phyloP scores from a whole-genome alignment of 768 basidiomycete species.

The Podaxis sp. region DNA sequence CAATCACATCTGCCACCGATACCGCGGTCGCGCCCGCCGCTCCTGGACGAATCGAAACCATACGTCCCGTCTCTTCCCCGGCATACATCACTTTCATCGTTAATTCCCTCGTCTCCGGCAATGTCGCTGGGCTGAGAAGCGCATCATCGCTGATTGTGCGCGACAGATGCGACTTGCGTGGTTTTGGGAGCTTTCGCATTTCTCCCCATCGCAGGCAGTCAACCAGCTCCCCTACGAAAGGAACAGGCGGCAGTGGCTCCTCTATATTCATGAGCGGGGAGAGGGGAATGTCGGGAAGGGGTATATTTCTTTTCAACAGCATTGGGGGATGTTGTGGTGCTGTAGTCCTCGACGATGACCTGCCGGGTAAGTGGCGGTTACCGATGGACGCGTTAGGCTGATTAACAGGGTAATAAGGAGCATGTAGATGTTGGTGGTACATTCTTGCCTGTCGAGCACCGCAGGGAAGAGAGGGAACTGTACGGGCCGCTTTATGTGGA shows the following conservation, averaged over 20 bases:
- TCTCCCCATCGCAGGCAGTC: neutral
- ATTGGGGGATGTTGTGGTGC: neutral
- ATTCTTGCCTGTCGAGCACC: neutral
- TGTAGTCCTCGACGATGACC: neutral
- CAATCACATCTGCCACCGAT: conserved; percentile 6
- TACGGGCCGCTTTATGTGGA: neutral
- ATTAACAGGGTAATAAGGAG: neutral
- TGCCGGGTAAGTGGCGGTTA: neutral
- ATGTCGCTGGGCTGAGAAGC: conserved; percentile 3
- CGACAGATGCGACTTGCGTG: neutral
- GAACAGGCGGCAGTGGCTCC: neutral
- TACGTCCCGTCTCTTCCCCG: neutral
- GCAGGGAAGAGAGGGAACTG: neutral
- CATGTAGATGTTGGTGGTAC: neutral
- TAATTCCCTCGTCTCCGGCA: neutral
- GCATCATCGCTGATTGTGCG: neutral
- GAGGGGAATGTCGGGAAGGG: neutral
- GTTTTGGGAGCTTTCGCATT: neutral
- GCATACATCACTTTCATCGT: neutral
- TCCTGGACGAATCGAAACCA: neutral
- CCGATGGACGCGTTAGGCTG: neutral
- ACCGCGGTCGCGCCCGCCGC: neutral
- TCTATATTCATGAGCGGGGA: neutral
- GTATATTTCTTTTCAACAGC: neutral
- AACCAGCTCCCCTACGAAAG: neutral